A percentile compares a stretch with the other conserved stretches of the same genome.
Conservation (phyloP, 2,329 filamentous ascomycete species). For the Elsinoe fawcettii region DNA sequence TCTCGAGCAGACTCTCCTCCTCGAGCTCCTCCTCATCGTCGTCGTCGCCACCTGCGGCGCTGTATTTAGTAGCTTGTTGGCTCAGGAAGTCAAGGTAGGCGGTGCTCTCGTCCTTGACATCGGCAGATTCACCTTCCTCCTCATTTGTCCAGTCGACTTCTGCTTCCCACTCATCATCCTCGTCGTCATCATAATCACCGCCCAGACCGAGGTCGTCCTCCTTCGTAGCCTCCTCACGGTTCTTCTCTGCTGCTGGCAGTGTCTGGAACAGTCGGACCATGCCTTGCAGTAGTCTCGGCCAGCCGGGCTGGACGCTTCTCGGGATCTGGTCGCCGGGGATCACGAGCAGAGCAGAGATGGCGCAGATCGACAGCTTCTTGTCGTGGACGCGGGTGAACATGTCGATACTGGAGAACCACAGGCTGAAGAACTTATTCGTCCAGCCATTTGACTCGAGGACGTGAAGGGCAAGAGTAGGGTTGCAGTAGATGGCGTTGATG, state of each 20-base stretch:
- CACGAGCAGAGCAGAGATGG: slow-evolving; percentile 77
- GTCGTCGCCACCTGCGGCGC: slow-evolving; percentile 47
- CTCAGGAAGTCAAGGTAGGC: slow-evolving; percentile 95
- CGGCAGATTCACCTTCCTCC: slow-evolving; percentile 54
- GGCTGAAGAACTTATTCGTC: slow-evolving; percentile 98
- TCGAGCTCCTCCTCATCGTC: slow-evolving; percentile 80
- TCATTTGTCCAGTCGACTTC: slow-evolving; percentile 63
- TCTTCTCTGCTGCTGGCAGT: slow-evolving; percentile 77
- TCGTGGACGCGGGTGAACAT: slow-evolving; percentile 91
- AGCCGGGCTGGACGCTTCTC: slow-evolving; percentile 85
- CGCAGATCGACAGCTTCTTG: slow-evolving; percentile 95
- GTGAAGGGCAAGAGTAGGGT: slow-evolving; percentile 73
- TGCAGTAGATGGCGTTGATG: slow-evolving; percentile 97
- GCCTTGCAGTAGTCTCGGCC: slow-evolving; percentile 83
- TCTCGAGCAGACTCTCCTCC: slow-evolving; percentile 86
- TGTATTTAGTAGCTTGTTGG: slow-evolving; percentile 53
- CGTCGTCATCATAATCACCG: slow-evolving; percentile 66
- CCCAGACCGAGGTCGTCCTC: slow-evolving; percentile 70
- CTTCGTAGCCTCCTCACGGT: slow-evolving; percentile 83
- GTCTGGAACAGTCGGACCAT: slow-evolving; percentile 89
- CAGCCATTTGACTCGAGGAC: slow-evolving; percentile 85
- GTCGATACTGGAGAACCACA: slow-evolving; percentile 96
- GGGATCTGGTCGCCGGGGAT: slow-evolving; percentile 76
- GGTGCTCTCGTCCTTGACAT: slow-evolving; percentile 81
- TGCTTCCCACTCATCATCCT: slow-evolving; percentile 71